Conservation (phyloP, 108 stramenopile genomes). For the Conticribra weissflogii region DNA sequence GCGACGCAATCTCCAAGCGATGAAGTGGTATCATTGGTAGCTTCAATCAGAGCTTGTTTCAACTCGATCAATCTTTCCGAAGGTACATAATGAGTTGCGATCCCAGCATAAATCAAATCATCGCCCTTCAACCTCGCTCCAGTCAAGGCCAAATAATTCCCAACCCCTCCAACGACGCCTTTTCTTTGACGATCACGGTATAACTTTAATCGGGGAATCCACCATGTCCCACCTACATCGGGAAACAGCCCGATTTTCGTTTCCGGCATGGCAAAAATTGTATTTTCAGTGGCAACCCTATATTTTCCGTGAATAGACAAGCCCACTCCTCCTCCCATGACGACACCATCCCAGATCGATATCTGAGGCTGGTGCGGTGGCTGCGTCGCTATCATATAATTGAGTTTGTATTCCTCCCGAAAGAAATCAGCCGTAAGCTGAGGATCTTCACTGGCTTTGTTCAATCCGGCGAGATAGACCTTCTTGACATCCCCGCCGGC, state of each 20-base stretch:
- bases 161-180: constrained; percentile 59
- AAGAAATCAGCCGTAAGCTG: constrained; percentile 73
- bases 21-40: constrained; percentile 36
- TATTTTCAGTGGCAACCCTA: constrained; percentile 92
- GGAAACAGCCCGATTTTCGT: constrained; percentile 97
- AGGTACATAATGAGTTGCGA: constrained; percentile 95
- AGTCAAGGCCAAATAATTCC: constrained; percentile 92
- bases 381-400: constrained; percentile 69
- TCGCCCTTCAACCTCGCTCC: constrained; percentile 81
- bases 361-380: constrained; percentile 63
- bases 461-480: constrained; percentile 57
- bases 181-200: constrained; percentile 22
- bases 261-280: constrained; percentile 98
- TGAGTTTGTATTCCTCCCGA: constrained; percentile 88
- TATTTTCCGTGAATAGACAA: constrained; percentile 91
- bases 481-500: constrained; percentile 94
- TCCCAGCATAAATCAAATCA: constrained; percentile 88
- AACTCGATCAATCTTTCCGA: constrained; percentile 67
- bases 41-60: constrained; percentile 53
- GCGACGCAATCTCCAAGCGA: constrained; percentile 37
- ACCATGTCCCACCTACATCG: constrained; percentile 93
- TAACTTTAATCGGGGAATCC: constrained; percentile 82
- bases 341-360: constrained; percentile 96
- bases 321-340: constrained; percentile 99
- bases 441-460: not conserved